A percentile compares a stretch with the other conserved stretches of the same genome.
phyloP scores from a whole-genome alignment of 768 basidiomycete genomes.

The Amanita fuliginea region DNA sequence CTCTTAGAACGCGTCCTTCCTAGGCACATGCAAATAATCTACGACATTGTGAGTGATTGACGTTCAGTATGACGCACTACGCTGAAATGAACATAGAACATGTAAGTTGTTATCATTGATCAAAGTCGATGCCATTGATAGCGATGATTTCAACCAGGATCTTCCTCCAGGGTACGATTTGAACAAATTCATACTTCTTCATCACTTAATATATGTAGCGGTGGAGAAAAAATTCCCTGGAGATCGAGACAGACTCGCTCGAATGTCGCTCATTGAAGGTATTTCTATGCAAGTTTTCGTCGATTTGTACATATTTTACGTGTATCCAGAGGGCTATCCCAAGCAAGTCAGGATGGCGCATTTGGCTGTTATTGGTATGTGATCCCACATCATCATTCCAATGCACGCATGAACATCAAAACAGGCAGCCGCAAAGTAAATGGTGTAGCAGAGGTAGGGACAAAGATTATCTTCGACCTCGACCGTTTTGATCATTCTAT shows the following conservation, averaged over 20 bases:
- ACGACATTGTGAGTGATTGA: slow-evolving; percentile 56
- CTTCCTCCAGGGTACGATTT: slow-evolving; percentile 55
- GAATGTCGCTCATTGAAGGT: slow-evolving; percentile 94
- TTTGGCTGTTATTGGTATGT: slow-evolving; percentile 70
- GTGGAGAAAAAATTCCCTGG: slow-evolving; percentile 88
- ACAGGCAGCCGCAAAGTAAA: slow-evolving; percentile 78
- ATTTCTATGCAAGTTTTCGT: neutral
- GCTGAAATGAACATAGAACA: slow-evolving; percentile 25
- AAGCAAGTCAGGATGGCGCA: slow-evolving; percentile 87
- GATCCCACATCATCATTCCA: neutral
- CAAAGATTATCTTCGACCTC: neutral
- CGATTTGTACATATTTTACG: neutral
- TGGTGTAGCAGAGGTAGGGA: slow-evolving; percentile 79
- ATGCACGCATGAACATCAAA: neutral
- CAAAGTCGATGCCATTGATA: neutral
- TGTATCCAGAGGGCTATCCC: slow-evolving; percentile 62
- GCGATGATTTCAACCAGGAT: slow-evolving; percentile 20
- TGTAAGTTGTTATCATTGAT: slow-evolving; percentile 23
- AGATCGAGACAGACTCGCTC: slow-evolving; percentile 64
- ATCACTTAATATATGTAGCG: slow-evolving; percentile 24
- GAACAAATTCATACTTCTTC: neutral
- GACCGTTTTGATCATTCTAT: neutral
- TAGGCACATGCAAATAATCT: slow-evolving; percentile 87
- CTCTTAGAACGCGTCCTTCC: slow-evolving; percentile 80
- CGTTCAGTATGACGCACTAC: neutral